Base-by-base conservation (phyloP, 805 yeast genomes). In the Zygosaccharomyces lentus region DNA sequence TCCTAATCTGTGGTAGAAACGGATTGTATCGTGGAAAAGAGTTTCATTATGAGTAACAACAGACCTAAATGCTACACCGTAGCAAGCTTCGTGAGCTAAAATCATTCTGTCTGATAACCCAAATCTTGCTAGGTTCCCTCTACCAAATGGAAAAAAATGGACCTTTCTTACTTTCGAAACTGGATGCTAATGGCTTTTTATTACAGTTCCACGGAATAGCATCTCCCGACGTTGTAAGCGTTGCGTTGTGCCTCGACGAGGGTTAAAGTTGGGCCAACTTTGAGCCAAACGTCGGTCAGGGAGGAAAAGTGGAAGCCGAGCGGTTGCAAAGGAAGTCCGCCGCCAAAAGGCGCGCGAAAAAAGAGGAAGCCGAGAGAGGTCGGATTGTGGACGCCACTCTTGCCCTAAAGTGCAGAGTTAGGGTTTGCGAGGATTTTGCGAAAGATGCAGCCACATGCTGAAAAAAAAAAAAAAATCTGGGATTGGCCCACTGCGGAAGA, bases 1-100 rank as follows among this genome's bases (percentile, higher is more conserved):
- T 19, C 90, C 90, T 46, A 84, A 68, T 23, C 65, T 53, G 53
- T 65, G 70, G 67, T 84, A 85, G 65, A 82, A 85, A n/a, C 67
- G 56, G 42, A 78, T 67, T 9, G 84, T 60, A 27, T 68, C 59
- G 4, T 68, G 67, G 63, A 77, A 84, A 30, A 63, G 59, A 7
- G 62, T 65, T 3, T 73, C 68, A 54, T 74, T 75, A 41, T 70
- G 65, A 8, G 89, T 81, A 35, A 80, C 79, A 45, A 84, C 68
- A 31, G 91, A 82, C 21, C 78, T 69, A 58, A 77, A 81, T 23
- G 85, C 77, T 41, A 81, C 71, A 45, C 73, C 71, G 51, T 60
- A 64, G 46, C 61, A 58, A 40, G 59, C 54, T 45, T 59, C 63
- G 46, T 53, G 53, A 41, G 52, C 48, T 43, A 54, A 47, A 55